phyloP scores from a whole-genome alignment of 2,329 filamentous ascomycete genomes.

The Zymoseptoria brevis region DNA sequence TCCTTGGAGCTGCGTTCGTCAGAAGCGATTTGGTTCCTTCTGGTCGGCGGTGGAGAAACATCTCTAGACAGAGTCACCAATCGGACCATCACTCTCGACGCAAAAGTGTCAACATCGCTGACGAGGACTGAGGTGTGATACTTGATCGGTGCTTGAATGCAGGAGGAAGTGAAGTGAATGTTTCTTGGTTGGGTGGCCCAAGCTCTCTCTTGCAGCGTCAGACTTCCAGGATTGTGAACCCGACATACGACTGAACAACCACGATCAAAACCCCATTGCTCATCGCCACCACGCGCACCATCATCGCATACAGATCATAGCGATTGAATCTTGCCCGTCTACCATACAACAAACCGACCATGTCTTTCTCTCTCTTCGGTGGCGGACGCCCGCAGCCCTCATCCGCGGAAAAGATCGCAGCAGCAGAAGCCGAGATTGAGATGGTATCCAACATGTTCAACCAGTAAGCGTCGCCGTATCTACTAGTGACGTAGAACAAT shows the following conservation, averaged over 20 bases:
- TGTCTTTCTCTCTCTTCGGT: conserved; percentile 64
- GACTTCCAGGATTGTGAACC: neutral
- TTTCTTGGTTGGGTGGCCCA: conserved; percentile 1
- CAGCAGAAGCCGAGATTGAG: conserved; percentile 94
- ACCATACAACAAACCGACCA: conserved; percentile 25
- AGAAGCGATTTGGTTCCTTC: conserved; percentile 6
- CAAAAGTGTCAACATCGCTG: neutral
- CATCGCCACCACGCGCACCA: conserved; percentile 3
- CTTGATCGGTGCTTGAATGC: neutral
- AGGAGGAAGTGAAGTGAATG: neutral
- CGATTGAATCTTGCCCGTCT: neutral
- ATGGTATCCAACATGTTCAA: conserved; percentile 98
- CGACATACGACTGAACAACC: neutral
- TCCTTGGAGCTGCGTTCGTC: neutral
- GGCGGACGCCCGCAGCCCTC: conserved; percentile 69
- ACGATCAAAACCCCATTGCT: neutral
- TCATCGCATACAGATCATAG: neutral
- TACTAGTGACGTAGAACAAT: neutral
- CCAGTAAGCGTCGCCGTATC: conserved; percentile 52
- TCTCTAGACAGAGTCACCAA: conserved; percentile 17
- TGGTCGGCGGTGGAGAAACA: conserved; percentile 26
- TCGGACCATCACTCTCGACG: conserved; percentile 4
- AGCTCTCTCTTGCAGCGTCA: conserved; percentile 4
- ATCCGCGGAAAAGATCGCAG: conserved; percentile 93
- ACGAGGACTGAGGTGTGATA: neutral